Evolutionary conservation across 2,329 filamentous ascomycete species (phyloP).

Genomic region (Cladosporium sp.): DNA sequence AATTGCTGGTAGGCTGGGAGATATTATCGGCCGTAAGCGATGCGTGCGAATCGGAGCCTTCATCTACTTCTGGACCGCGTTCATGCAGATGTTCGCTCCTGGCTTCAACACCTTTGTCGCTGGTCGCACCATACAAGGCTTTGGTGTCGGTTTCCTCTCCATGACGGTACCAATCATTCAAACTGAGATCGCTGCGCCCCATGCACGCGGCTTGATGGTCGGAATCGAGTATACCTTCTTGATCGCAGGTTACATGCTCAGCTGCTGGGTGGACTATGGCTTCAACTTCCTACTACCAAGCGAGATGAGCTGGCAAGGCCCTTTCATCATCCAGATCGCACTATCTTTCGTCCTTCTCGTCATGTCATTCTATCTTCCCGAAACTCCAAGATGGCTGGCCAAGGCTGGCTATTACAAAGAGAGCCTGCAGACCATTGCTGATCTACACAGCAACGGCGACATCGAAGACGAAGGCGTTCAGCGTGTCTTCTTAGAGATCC

Average conservation of each 20-base stretch:
- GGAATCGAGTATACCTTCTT: slow-evolving; percentile 97
- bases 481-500: slow-evolving; percentile 90
- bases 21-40: slow-evolving; percentile 80
- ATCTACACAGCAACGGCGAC: slow-evolving; percentile 73
- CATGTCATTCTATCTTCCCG: slow-evolving; percentile 86
- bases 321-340: slow-evolving; percentile 82
- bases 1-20: slow-evolving; percentile 78
- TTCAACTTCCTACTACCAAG: slow-evolving; percentile 77
- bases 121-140: slow-evolving; percentile 47
- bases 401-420: slow-evolving; percentile 21
- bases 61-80: slow-evolving; percentile 52
- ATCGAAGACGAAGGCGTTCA: slow-evolving; percentile 95
- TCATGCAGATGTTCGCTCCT: slow-evolving; percentile 73
- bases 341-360: slow-evolving; percentile 82
- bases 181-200: slow-evolving; percentile 72
- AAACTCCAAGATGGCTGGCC: slow-evolving; percentile 74
- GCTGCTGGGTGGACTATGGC: slow-evolving; percentile 95
- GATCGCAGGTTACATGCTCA: slow-evolving; percentile 87
- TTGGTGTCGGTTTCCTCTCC: slow-evolving; percentile 48
- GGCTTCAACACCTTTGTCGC: slow-evolving; percentile 78
- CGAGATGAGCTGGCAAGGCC: slow-evolving; percentile 82
- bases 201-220: slow-evolving; percentile 88
- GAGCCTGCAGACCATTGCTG: slow-evolving; percentile 73
- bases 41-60: slow-evolving; percentile 65
- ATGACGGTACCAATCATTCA: slow-evolving; percentile 53